Evolutionary conservation across 495 filamentous ascomycete species (phyloP), one percentile per base, ranked within the genome.

Genomic region (Penicillium mononematosum): DNA sequence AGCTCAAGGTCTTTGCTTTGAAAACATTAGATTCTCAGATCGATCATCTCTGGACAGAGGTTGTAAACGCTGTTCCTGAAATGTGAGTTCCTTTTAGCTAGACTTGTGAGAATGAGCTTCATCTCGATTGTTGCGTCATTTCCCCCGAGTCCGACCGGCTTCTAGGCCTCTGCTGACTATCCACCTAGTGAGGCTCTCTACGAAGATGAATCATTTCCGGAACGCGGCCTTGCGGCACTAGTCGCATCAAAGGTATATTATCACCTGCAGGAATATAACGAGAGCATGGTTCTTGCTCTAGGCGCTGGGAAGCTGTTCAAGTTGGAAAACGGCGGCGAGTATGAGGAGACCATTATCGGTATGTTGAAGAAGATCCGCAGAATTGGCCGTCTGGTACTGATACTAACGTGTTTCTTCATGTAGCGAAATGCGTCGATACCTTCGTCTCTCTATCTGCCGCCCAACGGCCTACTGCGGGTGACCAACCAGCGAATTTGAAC

Each of bases 161-260:
- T 17, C 20, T 34, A 31, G 39, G 45, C 53, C 55, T 32, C 34
- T 42, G 45, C 66, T 66, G 39, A 68, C 44, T 25, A 50, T 61
- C 46, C 52, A 48, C 73, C 60, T 67, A 97, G 92, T 71, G 95
- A 99, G 81, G 92, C 90, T 46, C 85, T 99, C 36, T 98, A 96
- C 74, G 95, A 99, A 81, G 92, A 98, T 77, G 89, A 96, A 58
- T 80, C 81, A 49, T 99, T 99, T 65, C 88, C 94, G 16, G 88
- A 99, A 69, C 89, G 94, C 63, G 89, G 92, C 68, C 86, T 98
- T 43, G 95, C 95, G 53, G 93, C 95, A 53, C 80, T 99, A 29
- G 92, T 99, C 47, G 88, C 92, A 50, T 88, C 95, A 57, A 98
- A 98, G 79, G 91, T 98, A 60, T 99, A 98, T 75, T 99, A 97